phyloP scores from a whole-genome alignment of 176 grass and related monocot genomes.

The Carex scoparia region DNA sequence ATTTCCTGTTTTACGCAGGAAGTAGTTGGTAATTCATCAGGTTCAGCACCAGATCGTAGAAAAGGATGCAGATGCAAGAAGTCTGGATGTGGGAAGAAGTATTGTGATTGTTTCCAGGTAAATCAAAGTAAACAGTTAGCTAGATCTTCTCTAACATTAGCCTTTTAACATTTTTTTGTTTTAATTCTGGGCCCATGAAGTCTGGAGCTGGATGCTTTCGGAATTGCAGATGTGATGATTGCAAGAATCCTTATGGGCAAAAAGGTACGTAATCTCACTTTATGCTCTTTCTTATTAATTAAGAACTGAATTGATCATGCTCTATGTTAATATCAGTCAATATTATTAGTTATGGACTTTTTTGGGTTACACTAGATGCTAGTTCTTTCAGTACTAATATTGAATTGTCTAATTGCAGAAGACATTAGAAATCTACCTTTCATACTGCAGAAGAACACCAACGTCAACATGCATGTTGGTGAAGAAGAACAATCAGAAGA shows the following conservation, averaged over 20 bases:
- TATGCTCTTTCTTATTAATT: not conserved
- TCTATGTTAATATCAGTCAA: not conserved
- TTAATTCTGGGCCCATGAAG: conserved; percentile 14
- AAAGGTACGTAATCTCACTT: conserved; percentile 21
- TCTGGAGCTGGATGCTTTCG: conserved; percentile 20
- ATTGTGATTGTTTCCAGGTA: conserved; percentile 28
- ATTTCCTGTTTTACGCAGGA: conserved; percentile 6
- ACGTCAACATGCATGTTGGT: not conserved
- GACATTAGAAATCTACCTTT: not conserved
- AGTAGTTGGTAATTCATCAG: conserved; percentile 19
- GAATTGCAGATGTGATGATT: conserved; percentile 29
- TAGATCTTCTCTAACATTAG: conserved; percentile 7
- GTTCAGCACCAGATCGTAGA: not conserved
- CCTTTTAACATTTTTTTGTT: not conserved
- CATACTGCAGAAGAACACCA: conserved; percentile 1
- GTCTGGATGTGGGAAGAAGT: conserved; percentile 26
- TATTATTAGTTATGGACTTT: not conserved
- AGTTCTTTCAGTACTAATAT: conserved; percentile 5
- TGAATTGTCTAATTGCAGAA: conserved; percentile 5
- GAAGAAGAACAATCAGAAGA: conserved; percentile 20
- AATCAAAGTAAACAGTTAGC: not conserved
- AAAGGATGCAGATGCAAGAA: conserved; percentile 32
- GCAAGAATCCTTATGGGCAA: conserved; percentile 28
- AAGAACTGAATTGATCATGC: not conserved
- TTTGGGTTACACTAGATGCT: not conserved